These are phyloP conservation scores for Pneumocystis jirovecii DNA, from an alignment of 1,139 yeast species.

Conservation along the genomic window DNA sequence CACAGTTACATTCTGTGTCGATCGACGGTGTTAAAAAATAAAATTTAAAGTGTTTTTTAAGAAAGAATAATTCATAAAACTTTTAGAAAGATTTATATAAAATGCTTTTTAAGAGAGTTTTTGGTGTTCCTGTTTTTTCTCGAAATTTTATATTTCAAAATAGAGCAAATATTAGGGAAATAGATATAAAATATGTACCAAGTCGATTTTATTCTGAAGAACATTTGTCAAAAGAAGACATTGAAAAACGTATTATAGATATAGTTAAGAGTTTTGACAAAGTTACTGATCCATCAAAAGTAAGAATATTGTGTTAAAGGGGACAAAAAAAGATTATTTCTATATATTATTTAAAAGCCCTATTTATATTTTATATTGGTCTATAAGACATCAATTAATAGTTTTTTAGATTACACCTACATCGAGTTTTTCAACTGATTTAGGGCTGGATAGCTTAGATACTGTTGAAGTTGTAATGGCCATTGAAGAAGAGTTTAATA, in stretches of 20 bases:
- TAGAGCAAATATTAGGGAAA: background rate
- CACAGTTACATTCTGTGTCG: too few relatives aligned
- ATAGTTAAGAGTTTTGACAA: conserved; percentile 71
- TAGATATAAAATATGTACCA: background rate
- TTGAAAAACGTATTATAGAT: conserved; percentile 61
- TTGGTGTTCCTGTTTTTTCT: background rate
- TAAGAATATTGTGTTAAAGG: conserved; percentile 6
- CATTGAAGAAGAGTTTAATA: conserved; percentile 52
- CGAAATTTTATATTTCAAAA: background rate
- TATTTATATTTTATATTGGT: conserved; percentile 1
- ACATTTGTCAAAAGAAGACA: conserved; percentile 27
- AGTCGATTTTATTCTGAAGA: background rate
- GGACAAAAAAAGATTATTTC: background rate
- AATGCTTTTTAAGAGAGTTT: background rate
- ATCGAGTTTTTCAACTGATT: conserved; percentile 54
- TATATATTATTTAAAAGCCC: conserved; percentile 5
- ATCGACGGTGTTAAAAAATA: background rate
- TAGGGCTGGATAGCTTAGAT: conserved; percentile 77
- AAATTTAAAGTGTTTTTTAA: background rate
- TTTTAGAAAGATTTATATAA: background rate
- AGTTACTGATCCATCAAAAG: conserved; percentile 13
- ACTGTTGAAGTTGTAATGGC: conserved; percentile 84
- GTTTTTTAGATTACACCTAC: conserved; percentile 37
- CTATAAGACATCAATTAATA: conserved; percentile 9
- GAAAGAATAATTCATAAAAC: background rate